Base-by-base conservation (phyloP, 2,329 filamentous ascomycete species). In the Penicillium sp. region DNA sequence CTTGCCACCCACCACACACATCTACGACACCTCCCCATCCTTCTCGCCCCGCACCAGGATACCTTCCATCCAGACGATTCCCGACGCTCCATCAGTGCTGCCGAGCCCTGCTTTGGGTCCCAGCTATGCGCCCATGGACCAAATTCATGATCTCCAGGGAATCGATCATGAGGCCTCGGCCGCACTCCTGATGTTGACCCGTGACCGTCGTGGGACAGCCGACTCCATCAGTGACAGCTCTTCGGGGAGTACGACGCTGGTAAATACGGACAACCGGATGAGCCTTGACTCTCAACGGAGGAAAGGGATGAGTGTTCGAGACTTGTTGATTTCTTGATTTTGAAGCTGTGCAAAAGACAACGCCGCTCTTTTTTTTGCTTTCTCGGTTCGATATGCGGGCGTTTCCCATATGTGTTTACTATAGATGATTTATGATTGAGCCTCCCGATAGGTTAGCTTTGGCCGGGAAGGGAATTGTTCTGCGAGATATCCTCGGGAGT, bases 141-240 rank as follows among this genome's bases (percentile, higher is more conserved):
- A 58, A 25, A 36, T 58, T 47, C 61, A 52, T 26, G 56, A 59
- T 24, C 42, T 60, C 12, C 57, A 57, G 41, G 56, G 57, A 3
- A 53, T 86, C 34, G 85, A 88, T 53, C 84, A 90, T 51, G 88
- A 93, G 66, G 90, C 89, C 1, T 93, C 89, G 6, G 85, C 88
- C 9, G 90, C 90, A 3, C 67, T 95, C 57, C 69, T 95, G 65
- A 95, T 95, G 90, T 73, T 96, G 50, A 94, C 90, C 56, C 82
- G 77, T 46, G 89, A 93, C 65, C 80, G 88, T 36, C 77, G 88
- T 33, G 76, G 75, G 34, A 73, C 70, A 4, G 59, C 64, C 1
- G 59, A 66, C 52, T 66, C 64, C 6, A 55, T 61, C 6, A 60
- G 49, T 39, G 64, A 63, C 32, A 56, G 56, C 8, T 56, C 60